A percentile compares a stretch with the other conserved stretches of the same genome.
Conservation (phyloP, 441 rosid genomes). For the Kokia cookei region DNA sequence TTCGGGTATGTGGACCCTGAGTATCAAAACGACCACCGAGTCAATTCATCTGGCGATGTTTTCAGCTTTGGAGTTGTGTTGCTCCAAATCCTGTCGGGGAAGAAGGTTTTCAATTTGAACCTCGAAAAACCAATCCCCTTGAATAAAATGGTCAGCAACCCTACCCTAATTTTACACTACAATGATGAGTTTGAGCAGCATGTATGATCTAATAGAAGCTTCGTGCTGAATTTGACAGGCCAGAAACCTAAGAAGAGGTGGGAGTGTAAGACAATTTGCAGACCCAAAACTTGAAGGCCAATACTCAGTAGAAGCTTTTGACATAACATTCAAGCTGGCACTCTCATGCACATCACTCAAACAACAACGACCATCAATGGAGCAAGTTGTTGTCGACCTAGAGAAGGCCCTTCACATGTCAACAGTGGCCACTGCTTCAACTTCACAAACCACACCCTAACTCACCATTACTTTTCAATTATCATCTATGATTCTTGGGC, state of each 20-base stretch:
- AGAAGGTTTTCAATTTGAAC: slow-evolving; percentile 43
- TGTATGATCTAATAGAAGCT: background rate
- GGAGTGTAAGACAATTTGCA: slow-evolving; percentile 27
- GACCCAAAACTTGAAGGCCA: slow-evolving; percentile 45
- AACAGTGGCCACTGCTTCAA: slow-evolving; percentile 15
- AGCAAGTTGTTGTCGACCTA: slow-evolving; percentile 28
- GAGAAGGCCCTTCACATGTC: slow-evolving; percentile 39
- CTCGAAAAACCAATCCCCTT: slow-evolving; percentile 31
- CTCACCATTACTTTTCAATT: too few species aligned
- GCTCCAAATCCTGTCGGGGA: slow-evolving; percentile 47
- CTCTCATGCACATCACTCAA: slow-evolving; percentile 38
- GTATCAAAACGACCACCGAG: slow-evolving; percentile 21
- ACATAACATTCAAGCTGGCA: slow-evolving; percentile 33
- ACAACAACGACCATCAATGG: slow-evolving; percentile 43
- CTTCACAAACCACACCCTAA: slow-evolving; percentile 21
- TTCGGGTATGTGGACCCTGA: slow-evolving; percentile 51
- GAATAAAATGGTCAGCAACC: slow-evolving; percentile 34
- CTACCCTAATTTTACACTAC: background rate
- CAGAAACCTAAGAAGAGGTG: slow-evolving; percentile 30
- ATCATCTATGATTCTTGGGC: too few species aligned
- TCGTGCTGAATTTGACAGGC: slow-evolving; percentile 30
- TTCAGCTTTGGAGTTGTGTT: slow-evolving; percentile 55
- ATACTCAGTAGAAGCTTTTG: slow-evolving; percentile 44
- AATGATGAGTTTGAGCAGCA: background rate
- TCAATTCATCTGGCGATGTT: slow-evolving; percentile 39